phyloP scores from a whole-genome alignment of 2,329 filamentous ascomycete species.

The Cladosporium cucumerinum region DNA sequence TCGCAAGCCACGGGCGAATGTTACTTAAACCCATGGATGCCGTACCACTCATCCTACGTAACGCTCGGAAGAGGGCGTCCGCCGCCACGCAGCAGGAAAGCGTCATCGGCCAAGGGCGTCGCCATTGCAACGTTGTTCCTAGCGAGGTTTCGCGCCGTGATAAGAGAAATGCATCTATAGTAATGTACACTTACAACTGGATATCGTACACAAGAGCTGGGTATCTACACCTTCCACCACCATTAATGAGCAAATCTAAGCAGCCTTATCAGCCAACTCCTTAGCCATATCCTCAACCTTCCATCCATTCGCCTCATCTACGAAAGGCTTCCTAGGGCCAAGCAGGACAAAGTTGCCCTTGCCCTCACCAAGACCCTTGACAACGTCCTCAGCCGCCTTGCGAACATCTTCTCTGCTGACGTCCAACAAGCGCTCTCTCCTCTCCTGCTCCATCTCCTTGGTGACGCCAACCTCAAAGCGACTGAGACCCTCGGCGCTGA shows the following conservation, averaged over 20 bases:
- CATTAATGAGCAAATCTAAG: conserved; percentile 2
- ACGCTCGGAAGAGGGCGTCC: too few species aligned
- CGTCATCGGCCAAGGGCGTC: too few species aligned
- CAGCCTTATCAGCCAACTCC: conserved; percentile 11
- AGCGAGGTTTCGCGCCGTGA: too few species aligned
- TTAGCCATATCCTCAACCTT: conserved; percentile 65
- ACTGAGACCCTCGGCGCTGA: conserved; percentile 83
- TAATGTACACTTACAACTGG: not conserved
- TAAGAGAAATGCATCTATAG: not conserved
- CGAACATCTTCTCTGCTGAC: conserved; percentile 78
- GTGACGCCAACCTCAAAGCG: conserved; percentile 82
- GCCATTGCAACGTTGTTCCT: too few species aligned
- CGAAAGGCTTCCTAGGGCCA: conserved; percentile 61
- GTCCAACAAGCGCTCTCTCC: conserved; percentile 80
- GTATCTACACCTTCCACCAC: conserved; percentile 12
- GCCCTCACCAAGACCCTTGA: conserved; percentile 43
- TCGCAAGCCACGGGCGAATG: too few species aligned
- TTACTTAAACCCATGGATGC: too few species aligned
- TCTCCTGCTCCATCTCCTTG: conserved; percentile 81
- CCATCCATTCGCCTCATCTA: conserved; percentile 63
- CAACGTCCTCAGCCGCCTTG: conserved; percentile 74
- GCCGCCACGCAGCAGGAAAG: too few species aligned
- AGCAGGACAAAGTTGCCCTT: conserved; percentile 17
- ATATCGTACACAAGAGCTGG: conserved; percentile 16
- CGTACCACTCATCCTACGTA: too few species aligned